Evolutionary conservation across 106 monocot genomes (phyloP).

Genomic region (Apostasia shenzhenica): DNA sequence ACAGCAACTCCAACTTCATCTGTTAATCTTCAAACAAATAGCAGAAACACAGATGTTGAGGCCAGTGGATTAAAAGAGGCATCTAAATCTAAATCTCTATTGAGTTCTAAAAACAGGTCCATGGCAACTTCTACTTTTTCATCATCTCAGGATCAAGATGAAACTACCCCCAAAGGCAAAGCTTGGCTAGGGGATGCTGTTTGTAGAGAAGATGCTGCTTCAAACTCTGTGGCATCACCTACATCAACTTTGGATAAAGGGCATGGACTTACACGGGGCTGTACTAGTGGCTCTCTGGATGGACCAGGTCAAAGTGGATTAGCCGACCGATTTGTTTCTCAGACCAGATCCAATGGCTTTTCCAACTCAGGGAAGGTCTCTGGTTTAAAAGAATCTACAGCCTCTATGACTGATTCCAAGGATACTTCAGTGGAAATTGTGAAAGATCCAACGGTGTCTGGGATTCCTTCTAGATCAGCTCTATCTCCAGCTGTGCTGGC

Average conservation of each 20-base stretch:
- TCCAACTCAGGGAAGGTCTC: slow-evolving; percentile 9
- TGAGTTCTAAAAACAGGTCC: slow-evolving; percentile 20
- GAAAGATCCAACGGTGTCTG: slow-evolving; percentile 15
- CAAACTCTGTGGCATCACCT: background rate
- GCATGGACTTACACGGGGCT: slow-evolving; percentile 1
- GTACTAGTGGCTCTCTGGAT: background rate
- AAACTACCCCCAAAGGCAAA: slow-evolving; percentile 9
- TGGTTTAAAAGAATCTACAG: slow-evolving; percentile 8
- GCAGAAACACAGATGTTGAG: slow-evolving; percentile 25
- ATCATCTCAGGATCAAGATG: slow-evolving; percentile 14
- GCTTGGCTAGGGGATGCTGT: slow-evolving; percentile 11
- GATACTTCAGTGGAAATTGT: slow-evolving; percentile 4
- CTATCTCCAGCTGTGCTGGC: slow-evolving; percentile 5
- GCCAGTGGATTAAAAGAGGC: slow-evolving; percentile 27
- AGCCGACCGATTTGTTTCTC: slow-evolving; percentile 8
- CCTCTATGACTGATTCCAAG: slow-evolving; percentile 7
- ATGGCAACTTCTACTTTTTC: slow-evolving; percentile 11
- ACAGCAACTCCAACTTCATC: slow-evolving; percentile 55
- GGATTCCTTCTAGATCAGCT: slow-evolving; percentile 6
- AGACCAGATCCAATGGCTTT: slow-evolving; percentile 12
- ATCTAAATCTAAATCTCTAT: slow-evolving; percentile 26
- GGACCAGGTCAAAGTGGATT: slow-evolving; percentile 5
- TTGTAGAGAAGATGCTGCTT: slow-evolving; percentile 6
- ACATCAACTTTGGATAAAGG: slow-evolving; percentile 15
- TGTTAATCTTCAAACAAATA: slow-evolving; percentile 15